These are phyloP conservation scores for Mentha longifolia DNA, from an alignment of 257 asterid species.

Conservation along the genomic window DNA sequence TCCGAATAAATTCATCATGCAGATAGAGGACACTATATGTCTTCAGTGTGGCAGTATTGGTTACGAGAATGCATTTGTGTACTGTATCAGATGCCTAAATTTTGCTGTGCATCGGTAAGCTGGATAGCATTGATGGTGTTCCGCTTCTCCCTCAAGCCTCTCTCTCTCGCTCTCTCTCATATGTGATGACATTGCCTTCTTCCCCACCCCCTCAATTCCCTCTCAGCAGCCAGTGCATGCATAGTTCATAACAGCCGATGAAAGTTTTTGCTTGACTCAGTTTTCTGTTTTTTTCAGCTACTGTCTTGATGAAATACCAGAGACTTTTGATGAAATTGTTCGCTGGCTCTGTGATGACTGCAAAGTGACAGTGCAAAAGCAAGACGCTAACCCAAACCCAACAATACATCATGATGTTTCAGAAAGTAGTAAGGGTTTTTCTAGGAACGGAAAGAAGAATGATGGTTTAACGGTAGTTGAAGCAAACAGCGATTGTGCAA, in stretches of 20 bases:
- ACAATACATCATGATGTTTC: not conserved
- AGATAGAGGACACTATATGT: conserved; percentile 55
- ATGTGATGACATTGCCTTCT: no score
- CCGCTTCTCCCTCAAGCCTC: not conserved
- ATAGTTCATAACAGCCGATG: not conserved
- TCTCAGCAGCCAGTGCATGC: not conserved
- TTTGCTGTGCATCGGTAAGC: conserved; percentile 73
- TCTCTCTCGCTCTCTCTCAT: not conserved
- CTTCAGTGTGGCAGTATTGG: conserved; percentile 71
- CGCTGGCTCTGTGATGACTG: conserved; percentile 76
- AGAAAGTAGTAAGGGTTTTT: not conserved
- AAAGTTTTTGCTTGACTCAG: conserved; percentile 5
- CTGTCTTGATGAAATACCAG: conserved; percentile 60
- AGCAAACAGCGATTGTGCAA: conserved; percentile 4
- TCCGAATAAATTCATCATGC: conserved; percentile 34
- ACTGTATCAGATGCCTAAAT: conserved; percentile 61
- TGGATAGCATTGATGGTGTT: not conserved
- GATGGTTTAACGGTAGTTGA: conserved; percentile 9
- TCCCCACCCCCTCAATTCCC: no score
- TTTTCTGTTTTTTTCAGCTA: conserved; percentile 51
- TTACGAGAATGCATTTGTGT: conserved; percentile 49
- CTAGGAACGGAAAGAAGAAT: conserved; percentile 13
- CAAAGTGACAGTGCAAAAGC: conserved; percentile 21
- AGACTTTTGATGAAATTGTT: conserved; percentile 57
- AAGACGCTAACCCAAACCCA: not conserved